Base-by-base conservation (phyloP, 2,329 filamentous ascomycete genomes). In the Bipolaris bicolor region DNA sequence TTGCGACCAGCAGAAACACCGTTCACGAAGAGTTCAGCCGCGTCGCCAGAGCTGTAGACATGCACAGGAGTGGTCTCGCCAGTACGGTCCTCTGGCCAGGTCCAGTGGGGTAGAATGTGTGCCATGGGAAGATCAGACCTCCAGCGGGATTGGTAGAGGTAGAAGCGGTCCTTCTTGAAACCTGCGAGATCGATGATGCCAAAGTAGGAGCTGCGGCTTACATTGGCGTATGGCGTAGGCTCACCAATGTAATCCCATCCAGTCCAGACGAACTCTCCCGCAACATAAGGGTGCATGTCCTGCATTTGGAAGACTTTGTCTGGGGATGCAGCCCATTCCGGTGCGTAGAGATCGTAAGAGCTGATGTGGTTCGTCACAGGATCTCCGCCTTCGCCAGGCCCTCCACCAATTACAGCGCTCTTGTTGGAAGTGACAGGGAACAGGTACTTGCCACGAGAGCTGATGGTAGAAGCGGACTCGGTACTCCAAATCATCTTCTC, bases 141-240 rank as follows among this genome's bases (percentile, higher is more conserved):
- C 84, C 83, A 86, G 7, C 82, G 79, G 0, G 82, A 69, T 63
- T 85, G 84, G 58, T 86, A 86, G 3, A 85, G 64, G 60, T 78
- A 85, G 67, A 81, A 86, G 1, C 83, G 76, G 56, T 86, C 83
- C 68, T 86, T 86, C 53, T 76, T 78, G 70, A 86, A 86, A 0
- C 84, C 84, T 0, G 84, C 83, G 6, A 86, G 73, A 52, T 86
- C 84, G 29, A 86, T 78, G 55, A 86, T 84, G 9, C 84, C 83
- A 44, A 81, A 85, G 66, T 85, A 86, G 1, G 80, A 82, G 66
- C 80, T 83, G 10, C 82, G 79, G 3, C 81, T 73, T 1, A 67
- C 51, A 57, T 81, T 72, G 60, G 81, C 72, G 63, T 81, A 85
- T 0, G 82, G 81, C 7, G 79, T 82, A 2, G 81, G 81, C 66